These are phyloP conservation scores for Aspergillus sp. DNA, from an alignment of 2,329 filamentous ascomycete genomes.

Conservation along the genomic window DNA sequence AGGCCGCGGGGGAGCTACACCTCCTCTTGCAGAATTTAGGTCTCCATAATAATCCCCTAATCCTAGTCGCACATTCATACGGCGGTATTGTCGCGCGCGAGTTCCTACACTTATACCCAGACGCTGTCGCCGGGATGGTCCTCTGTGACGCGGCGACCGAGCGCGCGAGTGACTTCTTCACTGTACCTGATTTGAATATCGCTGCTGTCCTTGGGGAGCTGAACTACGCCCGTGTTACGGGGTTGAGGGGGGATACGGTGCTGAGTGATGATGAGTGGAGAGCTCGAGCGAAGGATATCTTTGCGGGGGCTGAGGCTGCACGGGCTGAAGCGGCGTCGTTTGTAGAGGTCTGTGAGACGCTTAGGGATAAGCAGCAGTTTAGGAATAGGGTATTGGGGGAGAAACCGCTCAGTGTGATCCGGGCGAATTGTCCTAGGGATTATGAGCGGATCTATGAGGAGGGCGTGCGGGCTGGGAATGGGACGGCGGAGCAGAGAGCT, in stretches of 20 bases:
- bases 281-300: slow-evolving; percentile 29
- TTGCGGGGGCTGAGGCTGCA: slow-evolving; percentile 20
- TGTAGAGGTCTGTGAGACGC: slow-evolving; percentile 25
- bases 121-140: slow-evolving; percentile 37
- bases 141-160: slow-evolving; percentile 39
- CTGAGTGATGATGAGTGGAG: slow-evolving; percentile 38
- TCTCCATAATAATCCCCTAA: slow-evolving; percentile 4
- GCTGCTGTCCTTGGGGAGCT: slow-evolving; percentile 30
- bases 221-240: slow-evolving; percentile 32
- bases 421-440: slow-evolving; percentile 32
- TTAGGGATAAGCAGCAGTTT: slow-evolving; percentile 34
- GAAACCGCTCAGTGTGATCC: slow-evolving; percentile 37
- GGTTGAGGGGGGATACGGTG: slow-evolving; percentile 26
- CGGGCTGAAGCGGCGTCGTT: slow-evolving; percentile 24
- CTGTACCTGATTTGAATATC: slow-evolving; percentile 32
- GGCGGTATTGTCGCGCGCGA: slow-evolving; percentile 42
- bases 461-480: slow-evolving; percentile 34
- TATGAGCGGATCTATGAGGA: slow-evolving; percentile 34
- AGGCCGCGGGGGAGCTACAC: slow-evolving; percentile 22
- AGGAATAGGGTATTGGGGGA: slow-evolving; percentile 24
- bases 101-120: slow-evolving; percentile 33
- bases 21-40: too few species aligned
- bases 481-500: slow-evolving; percentile 29
- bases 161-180: slow-evolving; percentile 30
- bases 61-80: slow-evolving; percentile 42